Conservation (phyloP, 169 alveolate species). For the Cytauxzoon felis region DNA sequence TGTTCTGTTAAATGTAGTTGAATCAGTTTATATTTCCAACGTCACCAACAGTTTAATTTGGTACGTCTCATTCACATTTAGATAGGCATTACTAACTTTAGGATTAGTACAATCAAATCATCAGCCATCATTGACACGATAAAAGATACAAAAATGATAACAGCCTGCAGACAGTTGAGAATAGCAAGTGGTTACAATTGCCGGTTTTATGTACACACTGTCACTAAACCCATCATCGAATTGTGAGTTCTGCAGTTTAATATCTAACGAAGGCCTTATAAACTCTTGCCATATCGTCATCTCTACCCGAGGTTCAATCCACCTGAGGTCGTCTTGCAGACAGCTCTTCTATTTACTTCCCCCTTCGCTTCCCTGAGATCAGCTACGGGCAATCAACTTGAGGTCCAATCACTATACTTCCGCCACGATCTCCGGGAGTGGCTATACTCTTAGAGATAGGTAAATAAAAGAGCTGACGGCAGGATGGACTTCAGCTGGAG, state of each 20-base stretch:
- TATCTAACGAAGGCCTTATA: neutral
- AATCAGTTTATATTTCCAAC: constrained; percentile 33
- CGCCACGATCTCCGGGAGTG: too few species aligned
- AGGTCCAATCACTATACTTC: too few species aligned
- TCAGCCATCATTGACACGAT: constrained; percentile 26
- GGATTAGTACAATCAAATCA: constrained; percentile 18
- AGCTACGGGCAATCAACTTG: too few species aligned
- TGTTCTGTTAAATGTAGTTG: constrained; percentile 29
- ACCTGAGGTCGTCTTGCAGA: too few species aligned
- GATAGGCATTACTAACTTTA: neutral
- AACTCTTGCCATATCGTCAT: too few species aligned
- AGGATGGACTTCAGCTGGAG: too few species aligned
- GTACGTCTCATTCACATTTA: constrained; percentile 1
- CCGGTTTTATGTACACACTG: constrained; percentile 25
- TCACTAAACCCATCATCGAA: constrained; percentile 53
- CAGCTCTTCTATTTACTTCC: too few species aligned
- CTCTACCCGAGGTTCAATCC: too few species aligned
- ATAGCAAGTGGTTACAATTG: constrained; percentile 13
- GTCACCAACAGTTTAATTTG: constrained; percentile 22
- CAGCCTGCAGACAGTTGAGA: constrained; percentile 46
- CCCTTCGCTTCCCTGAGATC: too few species aligned
- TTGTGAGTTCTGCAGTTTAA: constrained; percentile 2
- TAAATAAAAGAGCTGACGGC: too few species aligned
- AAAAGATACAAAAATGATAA: neutral
- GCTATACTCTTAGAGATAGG: too few species aligned